Evolutionary conservation across 257 asterid genomes (phyloP).

Genomic region (Solanum appendiculatum): DNA sequence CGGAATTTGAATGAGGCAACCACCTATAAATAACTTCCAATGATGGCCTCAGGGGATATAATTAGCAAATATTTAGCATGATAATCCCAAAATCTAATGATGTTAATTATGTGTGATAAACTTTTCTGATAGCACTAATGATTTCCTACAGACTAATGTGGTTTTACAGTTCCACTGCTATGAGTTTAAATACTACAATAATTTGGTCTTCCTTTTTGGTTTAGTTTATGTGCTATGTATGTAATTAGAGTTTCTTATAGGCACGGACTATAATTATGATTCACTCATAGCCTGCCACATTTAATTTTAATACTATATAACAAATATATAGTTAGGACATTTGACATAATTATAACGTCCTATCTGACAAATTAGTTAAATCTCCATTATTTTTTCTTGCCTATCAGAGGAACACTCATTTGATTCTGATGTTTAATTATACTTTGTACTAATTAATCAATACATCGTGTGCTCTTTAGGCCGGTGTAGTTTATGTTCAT

Average conservation of each 20-base stretch:
- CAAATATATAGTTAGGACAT: neutral
- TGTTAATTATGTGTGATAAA: neutral
- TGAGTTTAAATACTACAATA: neutral
- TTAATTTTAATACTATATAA: neutral
- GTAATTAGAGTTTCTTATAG: neutral
- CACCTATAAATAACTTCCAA: neutral
- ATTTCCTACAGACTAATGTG: neutral
- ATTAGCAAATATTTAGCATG: neutral
- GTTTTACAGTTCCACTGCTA: neutral
- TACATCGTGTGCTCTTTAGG: neutral
- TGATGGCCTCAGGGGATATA: neutral
- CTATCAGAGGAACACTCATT: neutral
- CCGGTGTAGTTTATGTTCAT: neutral
- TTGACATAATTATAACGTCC: neutral
- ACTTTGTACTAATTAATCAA: neutral
- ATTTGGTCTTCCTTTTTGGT: neutral
- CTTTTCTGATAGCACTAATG: neutral
- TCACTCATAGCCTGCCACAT: neutral
- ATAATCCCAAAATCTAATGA: neutral
- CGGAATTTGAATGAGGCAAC: neutral
- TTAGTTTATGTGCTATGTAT: neutral
- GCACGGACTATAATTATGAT: neutral
- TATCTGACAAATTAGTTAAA: neutral
- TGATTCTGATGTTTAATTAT: neutral
- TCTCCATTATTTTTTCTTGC: neutral